Percentiles rank a stretch among this genome's conserved stretches.
Evolutionary conservation across 805 yeast species (phyloP).

Genomic region (Suhomyces kilbournensis): DNA sequence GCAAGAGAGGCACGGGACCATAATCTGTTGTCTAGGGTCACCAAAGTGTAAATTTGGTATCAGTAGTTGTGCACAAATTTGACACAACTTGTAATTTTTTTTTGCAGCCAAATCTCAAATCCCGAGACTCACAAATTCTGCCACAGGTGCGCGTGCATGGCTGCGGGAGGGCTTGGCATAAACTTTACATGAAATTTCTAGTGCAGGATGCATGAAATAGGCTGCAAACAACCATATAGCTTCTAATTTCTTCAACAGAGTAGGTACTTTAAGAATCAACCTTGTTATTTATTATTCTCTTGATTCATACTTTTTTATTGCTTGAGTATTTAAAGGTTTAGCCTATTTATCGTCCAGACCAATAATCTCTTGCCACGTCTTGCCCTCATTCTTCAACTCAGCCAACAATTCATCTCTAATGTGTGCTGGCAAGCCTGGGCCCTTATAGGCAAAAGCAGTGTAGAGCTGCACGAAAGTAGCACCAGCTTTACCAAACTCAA

Average conservation of each 20-base stretch:
- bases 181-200: neutral
- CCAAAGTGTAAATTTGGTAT: neutral
- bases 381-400: slow-evolving; percentile 66
- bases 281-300: no score
- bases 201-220: neutral
- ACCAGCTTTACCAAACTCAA: slow-evolving; percentile 91
- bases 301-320: no score
- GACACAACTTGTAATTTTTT: neutral
- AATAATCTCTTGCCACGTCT: slow-evolving; percentile 79
- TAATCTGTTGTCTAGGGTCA: neutral
- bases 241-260: no score
- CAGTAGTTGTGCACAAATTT: neutral
- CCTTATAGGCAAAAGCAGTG: slow-evolving; percentile 88
- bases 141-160: neutral
- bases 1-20: neutral
- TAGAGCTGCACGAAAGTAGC: slow-evolving; percentile 86
- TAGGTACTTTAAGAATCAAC: no score
- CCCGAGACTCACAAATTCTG: neutral
- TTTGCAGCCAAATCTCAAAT: neutral
- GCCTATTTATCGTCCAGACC: slow-evolving; percentile 46
- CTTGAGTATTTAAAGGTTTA: no score
- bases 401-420: slow-evolving; percentile 39
- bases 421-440: slow-evolving; percentile 72
- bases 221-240: neutral
- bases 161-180: neutral